Conservation (phyloP, 1,139 yeast genomes). For the Tardiomyces depauwii region DNA sequence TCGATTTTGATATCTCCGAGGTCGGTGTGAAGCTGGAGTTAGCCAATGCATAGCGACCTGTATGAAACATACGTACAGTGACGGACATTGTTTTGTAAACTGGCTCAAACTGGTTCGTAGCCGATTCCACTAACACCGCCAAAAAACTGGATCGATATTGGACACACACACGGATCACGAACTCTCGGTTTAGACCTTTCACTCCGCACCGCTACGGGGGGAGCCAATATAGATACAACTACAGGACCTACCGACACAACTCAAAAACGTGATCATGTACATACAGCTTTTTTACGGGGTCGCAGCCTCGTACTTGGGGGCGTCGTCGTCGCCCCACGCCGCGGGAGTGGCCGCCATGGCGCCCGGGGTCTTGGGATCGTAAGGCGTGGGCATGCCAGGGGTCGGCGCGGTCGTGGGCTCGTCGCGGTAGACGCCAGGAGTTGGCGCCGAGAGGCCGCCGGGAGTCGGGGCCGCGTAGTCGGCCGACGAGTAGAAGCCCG, state of each 20-base stretch:
- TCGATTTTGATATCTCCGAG: conserved; percentile 32
- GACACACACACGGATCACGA: no score
- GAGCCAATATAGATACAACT: background rate
- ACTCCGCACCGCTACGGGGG: no score
- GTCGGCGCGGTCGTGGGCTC: conserved; percentile 21
- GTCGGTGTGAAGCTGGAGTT: conserved; percentile 20
- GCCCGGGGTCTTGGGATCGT: conserved; percentile 33
- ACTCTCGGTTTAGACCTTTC: no score
- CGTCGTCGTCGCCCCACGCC: conserved; percentile 25
- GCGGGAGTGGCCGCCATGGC: conserved; percentile 31
- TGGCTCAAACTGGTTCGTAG: no score
- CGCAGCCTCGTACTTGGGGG: conserved; percentile 25
- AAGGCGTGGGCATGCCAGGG: conserved; percentile 26
- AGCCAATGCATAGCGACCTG: background rate
- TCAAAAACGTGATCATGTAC: background rate
- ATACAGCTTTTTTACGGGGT: conserved; percentile 17
- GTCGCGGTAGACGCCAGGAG: conserved; percentile 33
- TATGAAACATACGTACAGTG: conserved; percentile 1
- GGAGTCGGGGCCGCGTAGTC: conserved; percentile 25
- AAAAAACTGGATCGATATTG: no score
- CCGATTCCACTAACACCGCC: no score
- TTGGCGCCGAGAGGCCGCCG: conserved; percentile 22
- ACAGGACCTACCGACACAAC: background rate
- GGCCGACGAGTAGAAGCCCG: conserved; percentile 8
- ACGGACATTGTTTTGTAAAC: no score